Base-by-base conservation (phyloP, 306 rosid species). In the Geum urbanum region DNA sequence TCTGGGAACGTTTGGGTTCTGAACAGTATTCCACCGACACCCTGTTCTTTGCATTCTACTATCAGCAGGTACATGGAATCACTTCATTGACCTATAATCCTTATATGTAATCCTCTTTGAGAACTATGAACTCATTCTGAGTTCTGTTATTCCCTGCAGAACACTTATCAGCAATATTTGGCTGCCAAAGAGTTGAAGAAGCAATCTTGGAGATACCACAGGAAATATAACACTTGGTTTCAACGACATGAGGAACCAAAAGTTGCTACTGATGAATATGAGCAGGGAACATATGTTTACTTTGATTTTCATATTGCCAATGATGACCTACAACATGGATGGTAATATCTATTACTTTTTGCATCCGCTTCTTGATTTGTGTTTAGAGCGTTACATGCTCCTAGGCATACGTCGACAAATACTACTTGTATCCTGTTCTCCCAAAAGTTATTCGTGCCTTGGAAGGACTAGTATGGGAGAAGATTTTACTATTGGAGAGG, bases 181-280 rank as follows among this genome's bases (percentile, higher is more conserved):
- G 97, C 97, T 64, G 99, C 97, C 67, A 95, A 88, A 84, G 99
- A 95, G 80, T 87, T 95, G 77, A 95, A 95, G 88, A 91, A 91
- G 83, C 99, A 95, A 79, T 86, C 99, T 61, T 95, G 99, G 99
- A 87, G 99, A 84, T 95, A 86, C 81, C 99, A 95, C 84, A 82
- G 91, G 84, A 95, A 87, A 80, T 91, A 89, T 72, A 87, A 89
- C 78, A 87, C 96, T 37, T 95, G 99, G 97, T 95, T 91, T 86
- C 97, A 95, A 79, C 86, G 99, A 43, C 97, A 91, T 35, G 99
- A 91, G 81, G 99, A 94, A 79, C 97, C 99, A 69, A 91, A 91
- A 91, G 89, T 94, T 74, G 97, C 99, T 57, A 94, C 99, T 0
- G 99, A 94, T 84, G 99, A 94, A 72, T 94, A 64, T 82, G 99